These are phyloP conservation scores for Elsinoe ampelina DNA, from an alignment of 2,329 filamentous ascomycete genomes.

Conservation along the genomic window DNA sequence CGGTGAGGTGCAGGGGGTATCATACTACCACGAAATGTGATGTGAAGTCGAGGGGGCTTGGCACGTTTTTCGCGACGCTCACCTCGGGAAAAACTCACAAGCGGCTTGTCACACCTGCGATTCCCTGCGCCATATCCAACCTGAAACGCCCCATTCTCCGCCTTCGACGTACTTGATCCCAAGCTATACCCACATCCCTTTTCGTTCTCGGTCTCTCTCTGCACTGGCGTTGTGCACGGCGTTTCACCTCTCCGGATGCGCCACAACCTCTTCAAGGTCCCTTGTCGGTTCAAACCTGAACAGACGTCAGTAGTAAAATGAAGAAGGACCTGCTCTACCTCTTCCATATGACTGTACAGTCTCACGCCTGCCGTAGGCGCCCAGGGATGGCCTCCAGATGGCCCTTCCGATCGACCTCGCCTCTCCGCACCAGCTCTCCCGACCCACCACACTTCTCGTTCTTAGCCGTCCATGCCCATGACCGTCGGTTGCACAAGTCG, in stretches of 20 bases:
- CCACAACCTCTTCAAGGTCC: neutral
- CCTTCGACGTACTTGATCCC: conserved; percentile 9
- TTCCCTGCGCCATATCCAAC: neutral
- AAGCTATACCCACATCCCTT: neutral
- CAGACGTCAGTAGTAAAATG: conserved; percentile 12
- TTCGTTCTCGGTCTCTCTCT: neutral
- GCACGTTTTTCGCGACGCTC: conserved; percentile 10
- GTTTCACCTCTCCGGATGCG: conserved; percentile 4
- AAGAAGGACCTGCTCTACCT: conserved; percentile 1
- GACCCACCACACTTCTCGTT: conserved; percentile 2
- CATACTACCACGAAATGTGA: neutral
- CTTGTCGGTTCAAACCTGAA: conserved; percentile 5
- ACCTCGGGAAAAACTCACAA: neutral
- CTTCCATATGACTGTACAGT: conserved; percentile 7
- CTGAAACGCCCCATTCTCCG: conserved; percentile 17
- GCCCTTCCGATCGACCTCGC: conserved; percentile 2
- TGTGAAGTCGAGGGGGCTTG: neutral
- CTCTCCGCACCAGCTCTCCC: neutral
- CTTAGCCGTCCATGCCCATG: conserved; percentile 5
- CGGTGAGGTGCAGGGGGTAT: conserved; percentile 2
- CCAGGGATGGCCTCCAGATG: neutral
- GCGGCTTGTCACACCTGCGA: neutral
- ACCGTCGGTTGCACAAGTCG: neutral
- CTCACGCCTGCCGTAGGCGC: conserved; percentile 3
- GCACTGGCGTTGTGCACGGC: conserved; percentile 4